Conservation (phyloP, 352 stramenopile species). For the Phytophthora cactorum region DNA sequence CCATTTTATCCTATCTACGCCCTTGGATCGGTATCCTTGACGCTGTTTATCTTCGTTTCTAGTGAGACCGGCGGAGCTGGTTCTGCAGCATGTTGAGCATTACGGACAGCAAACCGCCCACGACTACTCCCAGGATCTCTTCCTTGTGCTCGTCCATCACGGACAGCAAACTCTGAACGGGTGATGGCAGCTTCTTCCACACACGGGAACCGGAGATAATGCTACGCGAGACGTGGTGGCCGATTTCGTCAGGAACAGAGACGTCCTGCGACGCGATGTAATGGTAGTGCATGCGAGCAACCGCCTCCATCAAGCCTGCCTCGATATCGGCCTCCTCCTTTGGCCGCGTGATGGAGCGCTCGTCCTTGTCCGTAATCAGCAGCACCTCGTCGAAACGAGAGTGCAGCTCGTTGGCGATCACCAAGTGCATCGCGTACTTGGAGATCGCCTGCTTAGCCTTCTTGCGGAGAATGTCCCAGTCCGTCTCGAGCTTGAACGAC, state of each 20-base stretch:
- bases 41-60: background rate
- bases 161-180: slow-evolving; percentile 47
- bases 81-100: slow-evolving; percentile 77
- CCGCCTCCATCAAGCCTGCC: slow-evolving; percentile 57
- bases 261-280: slow-evolving; percentile 73
- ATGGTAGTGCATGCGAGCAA: slow-evolving; percentile 74
- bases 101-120: slow-evolving; percentile 75
- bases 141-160: slow-evolving; percentile 71
- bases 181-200: slow-evolving; percentile 51
- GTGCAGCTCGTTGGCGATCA: slow-evolving; percentile 97
- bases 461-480: slow-evolving; percentile 91
- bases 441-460: slow-evolving; percentile 94
- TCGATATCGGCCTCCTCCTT: slow-evolving; percentile 77
- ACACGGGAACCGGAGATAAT: slow-evolving; percentile 28
- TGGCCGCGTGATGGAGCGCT: slow-evolving; percentile 57
- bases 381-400: slow-evolving; percentile 93
- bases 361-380: slow-evolving; percentile 69
- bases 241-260: slow-evolving; percentile 61
- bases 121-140: slow-evolving; percentile 73
- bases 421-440: slow-evolving; percentile 97
- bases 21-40: background rate
- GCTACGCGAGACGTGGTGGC: slow-evolving; percentile 37
- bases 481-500: slow-evolving; percentile 99
- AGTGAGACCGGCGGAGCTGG: slow-evolving; percentile 48
- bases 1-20: slow-evolving; percentile 9